Conservation (phyloP, 441 rosid genomes). For the Breynia disticha region DNA sequence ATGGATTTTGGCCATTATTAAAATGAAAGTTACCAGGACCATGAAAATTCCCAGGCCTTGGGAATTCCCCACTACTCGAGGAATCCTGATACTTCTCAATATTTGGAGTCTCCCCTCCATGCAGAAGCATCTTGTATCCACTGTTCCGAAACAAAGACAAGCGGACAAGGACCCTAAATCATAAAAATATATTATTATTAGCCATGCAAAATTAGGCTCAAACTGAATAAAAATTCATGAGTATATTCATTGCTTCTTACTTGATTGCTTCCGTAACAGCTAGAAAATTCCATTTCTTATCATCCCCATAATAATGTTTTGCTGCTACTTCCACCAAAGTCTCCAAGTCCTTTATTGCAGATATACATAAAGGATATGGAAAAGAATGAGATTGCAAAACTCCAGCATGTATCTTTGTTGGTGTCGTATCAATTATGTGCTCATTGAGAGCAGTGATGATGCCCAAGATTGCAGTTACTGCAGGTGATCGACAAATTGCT, state of each 20-base stretch:
- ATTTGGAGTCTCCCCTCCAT: conserved; percentile 76
- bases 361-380: conserved; percentile 69
- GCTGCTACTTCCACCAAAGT: conserved; percentile 85
- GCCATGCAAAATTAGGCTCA: conserved; percentile 4
- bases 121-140: conserved; percentile 90
- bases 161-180: conserved; percentile 54
- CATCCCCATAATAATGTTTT: conserved; percentile 63
- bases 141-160: conserved; percentile 57
- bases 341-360: conserved; percentile 76
- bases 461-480: conserved; percentile 81
- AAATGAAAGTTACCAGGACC: conserved; percentile 21
- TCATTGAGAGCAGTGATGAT: conserved; percentile 74
- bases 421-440: conserved; percentile 68
- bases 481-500: conserved; percentile 27
- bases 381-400: conserved; percentile 35
- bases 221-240: conserved; percentile 6
- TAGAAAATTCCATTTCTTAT: conserved; percentile 83
- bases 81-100: conserved; percentile 31
- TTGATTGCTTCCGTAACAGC: conserved; percentile 72
- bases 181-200: conserved; percentile 13
- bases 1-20: conserved; percentile 27
- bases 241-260: conserved; percentile 31
- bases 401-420: conserved; percentile 29
- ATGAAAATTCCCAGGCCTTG: conserved; percentile 20
- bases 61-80: conserved; percentile 18